These are phyloP conservation scores for Incumbomyces delicatus DNA, from an alignment of 2,329 filamentous ascomycete species.

Conservation along the genomic window DNA sequence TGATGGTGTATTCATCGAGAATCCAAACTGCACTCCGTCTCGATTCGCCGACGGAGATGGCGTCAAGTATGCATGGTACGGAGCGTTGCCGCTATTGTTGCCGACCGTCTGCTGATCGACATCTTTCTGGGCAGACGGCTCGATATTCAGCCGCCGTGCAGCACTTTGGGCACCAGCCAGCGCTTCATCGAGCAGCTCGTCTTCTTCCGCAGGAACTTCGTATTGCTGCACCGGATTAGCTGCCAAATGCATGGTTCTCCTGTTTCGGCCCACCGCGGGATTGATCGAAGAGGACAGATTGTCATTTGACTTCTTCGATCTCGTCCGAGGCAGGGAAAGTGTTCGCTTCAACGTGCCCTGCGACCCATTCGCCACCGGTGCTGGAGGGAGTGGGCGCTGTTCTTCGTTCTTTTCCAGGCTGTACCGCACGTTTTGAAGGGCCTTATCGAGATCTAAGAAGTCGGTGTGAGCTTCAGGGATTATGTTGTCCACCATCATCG, in stretches of 20 bases:
- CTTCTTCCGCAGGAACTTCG: conserved; percentile 91
- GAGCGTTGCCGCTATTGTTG: conserved; percentile 11
- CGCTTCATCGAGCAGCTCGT: conserved; percentile 87
- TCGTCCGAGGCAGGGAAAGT: conserved; percentile 18
- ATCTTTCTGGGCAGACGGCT: conserved; percentile 21
- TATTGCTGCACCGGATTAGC: conserved; percentile 71
- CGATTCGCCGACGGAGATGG: conserved; percentile 74
- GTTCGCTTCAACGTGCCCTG: conserved; percentile 17
- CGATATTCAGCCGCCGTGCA: conserved; percentile 57
- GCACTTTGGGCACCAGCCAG: conserved; percentile 67
- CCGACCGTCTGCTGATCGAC: conserved; percentile 28
- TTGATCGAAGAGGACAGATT: conserved; percentile 37
- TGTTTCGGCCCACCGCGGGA: conserved; percentile 68
- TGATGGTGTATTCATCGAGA: conserved; percentile 37
- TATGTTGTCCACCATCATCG: conserved; percentile 60
- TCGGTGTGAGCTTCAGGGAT: conserved; percentile 36
- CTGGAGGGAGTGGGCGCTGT: conserved; percentile 2
- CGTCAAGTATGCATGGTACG: conserved; percentile 15
- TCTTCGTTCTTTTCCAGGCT: conserved; percentile 37
- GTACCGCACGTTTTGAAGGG: conserved; percentile 50
- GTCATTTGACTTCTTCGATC: conserved; percentile 16
- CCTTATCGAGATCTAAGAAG: conserved; percentile 51
- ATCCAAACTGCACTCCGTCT: conserved; percentile 64
- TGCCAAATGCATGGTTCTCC: conserved; percentile 62
- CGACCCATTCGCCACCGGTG: conserved; percentile 11